These are phyloP conservation scores for Collybia sordida DNA, from an alignment of 768 basidiomycete genomes.

Conservation along the genomic window DNA sequence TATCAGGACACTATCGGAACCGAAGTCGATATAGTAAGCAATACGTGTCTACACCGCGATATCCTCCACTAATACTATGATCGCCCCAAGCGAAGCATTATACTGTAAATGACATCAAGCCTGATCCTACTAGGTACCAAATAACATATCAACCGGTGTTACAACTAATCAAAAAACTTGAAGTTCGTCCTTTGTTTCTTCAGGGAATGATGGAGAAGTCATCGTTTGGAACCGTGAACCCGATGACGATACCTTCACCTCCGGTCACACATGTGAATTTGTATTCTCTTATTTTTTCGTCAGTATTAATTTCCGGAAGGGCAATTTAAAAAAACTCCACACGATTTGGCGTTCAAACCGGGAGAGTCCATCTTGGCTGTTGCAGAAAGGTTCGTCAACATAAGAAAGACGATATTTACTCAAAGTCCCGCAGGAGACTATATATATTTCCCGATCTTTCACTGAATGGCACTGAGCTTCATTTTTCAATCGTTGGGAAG, in stretches of 20 bases:
- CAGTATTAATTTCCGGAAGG: not conserved
- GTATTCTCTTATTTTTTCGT: slow-evolving; percentile 9
- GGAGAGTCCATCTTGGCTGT: slow-evolving; percentile 13
- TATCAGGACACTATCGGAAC: slow-evolving; percentile 19
- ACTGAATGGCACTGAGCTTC: slow-evolving; percentile 6
- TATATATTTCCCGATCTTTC: slow-evolving; percentile 18
- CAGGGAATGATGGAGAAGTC: slow-evolving; percentile 44
- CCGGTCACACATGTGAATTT: slow-evolving; percentile 4
- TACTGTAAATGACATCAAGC: slow-evolving; percentile 54
- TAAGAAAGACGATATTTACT: slow-evolving; percentile 1
- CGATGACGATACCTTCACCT: slow-evolving; percentile 15
- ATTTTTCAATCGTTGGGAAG: slow-evolving; percentile 11
- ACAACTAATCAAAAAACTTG: not conserved
- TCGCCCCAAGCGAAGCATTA: slow-evolving; percentile 45
- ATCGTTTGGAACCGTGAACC: slow-evolving; percentile 39
- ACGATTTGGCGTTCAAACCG: slow-evolving; percentile 16
- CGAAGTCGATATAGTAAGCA: slow-evolving; percentile 1
- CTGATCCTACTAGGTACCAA: slow-evolving; percentile 49
- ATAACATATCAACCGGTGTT: not conserved
- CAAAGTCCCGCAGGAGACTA: slow-evolving; percentile 15
- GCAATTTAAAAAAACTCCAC: slow-evolving; percentile 22
- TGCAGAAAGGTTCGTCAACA: slow-evolving; percentile 4
- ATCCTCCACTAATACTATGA: not conserved
- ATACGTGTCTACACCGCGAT: not conserved
- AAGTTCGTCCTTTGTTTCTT: slow-evolving; percentile 45